Conservation (phyloP, 352 stramenopile species). For the Aphanomyces astaci region DNA sequence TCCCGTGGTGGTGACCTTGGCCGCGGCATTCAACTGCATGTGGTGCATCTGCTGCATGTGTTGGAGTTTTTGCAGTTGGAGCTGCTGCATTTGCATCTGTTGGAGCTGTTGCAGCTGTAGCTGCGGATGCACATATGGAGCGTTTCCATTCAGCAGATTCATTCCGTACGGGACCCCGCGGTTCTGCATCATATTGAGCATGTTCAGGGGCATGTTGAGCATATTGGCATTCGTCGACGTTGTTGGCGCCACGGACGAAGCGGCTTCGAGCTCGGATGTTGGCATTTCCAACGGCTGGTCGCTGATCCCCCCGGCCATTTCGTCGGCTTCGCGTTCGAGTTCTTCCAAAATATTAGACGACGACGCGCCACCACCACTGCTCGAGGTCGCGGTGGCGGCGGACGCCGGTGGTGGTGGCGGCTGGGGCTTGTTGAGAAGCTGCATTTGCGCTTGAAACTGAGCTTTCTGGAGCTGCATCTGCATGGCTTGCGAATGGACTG, state of each 20-base stretch:
- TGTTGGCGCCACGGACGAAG: conserved; percentile 21
- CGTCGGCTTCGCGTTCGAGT: conserved; percentile 72
- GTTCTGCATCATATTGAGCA: conserved; percentile 23
- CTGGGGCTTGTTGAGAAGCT: conserved; percentile 56
- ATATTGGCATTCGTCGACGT: conserved; percentile 31
- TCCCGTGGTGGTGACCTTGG: not conserved
- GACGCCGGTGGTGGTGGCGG: conserved; percentile 20
- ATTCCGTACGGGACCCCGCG: conserved; percentile 19
- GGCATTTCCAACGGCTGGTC: conserved; percentile 79
- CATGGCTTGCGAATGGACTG: conserved; percentile 10
- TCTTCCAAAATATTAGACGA: conserved; percentile 63
- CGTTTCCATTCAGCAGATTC: conserved; percentile 15
- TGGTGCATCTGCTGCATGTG: conserved; percentile 78
- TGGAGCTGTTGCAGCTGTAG: conserved; percentile 44
- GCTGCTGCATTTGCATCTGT: conserved; percentile 79
- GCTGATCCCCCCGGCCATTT: conserved; percentile 78
- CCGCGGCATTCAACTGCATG: conserved; percentile 30
- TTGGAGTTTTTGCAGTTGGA: conserved; percentile 71
- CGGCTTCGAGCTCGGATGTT: conserved; percentile 57
- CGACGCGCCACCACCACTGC: conserved; percentile 25
- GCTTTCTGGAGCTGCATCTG: conserved; percentile 13
- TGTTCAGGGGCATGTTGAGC: conserved; percentile 29
- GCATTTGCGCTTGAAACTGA: conserved; percentile 41
- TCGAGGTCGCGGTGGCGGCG: conserved; percentile 25
- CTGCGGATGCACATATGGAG: conserved; percentile 14